These are phyloP conservation scores for Fusarium succisae DNA, from an alignment of 2,329 filamentous ascomycete species.

Conservation along the genomic window DNA sequence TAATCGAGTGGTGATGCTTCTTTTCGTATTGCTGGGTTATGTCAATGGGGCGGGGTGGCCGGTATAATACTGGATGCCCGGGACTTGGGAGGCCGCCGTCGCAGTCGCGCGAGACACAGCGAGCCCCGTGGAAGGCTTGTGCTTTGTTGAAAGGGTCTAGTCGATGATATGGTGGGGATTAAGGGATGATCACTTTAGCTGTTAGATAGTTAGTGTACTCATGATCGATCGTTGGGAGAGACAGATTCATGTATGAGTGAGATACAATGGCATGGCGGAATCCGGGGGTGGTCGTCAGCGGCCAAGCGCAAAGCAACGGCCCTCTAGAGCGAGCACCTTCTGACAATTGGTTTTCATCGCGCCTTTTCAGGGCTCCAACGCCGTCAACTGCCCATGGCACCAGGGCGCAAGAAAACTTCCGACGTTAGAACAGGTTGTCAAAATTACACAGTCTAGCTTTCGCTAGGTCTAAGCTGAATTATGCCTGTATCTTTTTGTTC, in stretches of 20 bases:
- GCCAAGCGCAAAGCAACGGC: background rate
- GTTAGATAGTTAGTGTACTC: background rate
- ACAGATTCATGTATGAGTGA: conserved; percentile 21
- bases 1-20: conserved; percentile 21
- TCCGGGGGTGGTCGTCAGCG: conserved; percentile 34
- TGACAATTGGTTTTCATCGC: conserved; percentile 29
- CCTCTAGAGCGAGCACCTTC: conserved; percentile 3
- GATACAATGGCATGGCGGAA: conserved; percentile 22
- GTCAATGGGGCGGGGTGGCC: conserved; percentile 32
- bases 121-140: conserved; percentile 33
- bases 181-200: conserved; percentile 20
- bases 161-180: background rate
- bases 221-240: conserved; percentile 34
- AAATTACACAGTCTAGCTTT: background rate
- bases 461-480: background rate
- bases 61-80: conserved; percentile 21
- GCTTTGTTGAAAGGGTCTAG: conserved; percentile 13
- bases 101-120: conserved; percentile 24
- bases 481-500: background rate
- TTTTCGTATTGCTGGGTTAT: conserved; percentile 18
- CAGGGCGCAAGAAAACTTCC: background rate
- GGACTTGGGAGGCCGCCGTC: conserved; percentile 42
- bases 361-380: conserved; percentile 27
- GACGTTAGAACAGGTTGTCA: background rate
- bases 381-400: conserved; percentile 18